Conservation (phyloP, 768 basidiomycete species). For the Antrodiella citrinella region DNA sequence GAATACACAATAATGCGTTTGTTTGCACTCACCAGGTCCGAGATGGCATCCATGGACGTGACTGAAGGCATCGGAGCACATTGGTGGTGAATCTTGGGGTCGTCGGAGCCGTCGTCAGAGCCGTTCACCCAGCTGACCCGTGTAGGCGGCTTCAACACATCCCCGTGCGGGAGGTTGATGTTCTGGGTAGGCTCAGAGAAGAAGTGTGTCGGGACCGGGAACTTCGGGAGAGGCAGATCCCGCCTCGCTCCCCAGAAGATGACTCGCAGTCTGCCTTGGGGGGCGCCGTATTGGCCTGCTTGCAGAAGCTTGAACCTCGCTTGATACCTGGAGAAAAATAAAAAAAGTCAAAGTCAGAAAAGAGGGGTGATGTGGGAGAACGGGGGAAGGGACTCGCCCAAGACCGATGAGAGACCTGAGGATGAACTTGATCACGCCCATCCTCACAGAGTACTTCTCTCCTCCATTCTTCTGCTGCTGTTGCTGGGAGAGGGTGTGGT, state of each 20-base stretch:
- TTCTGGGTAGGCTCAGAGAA: constrained; percentile 27
- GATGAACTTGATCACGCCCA: constrained; percentile 62
- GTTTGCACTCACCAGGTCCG: constrained; percentile 51
- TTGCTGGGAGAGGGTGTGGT: constrained; percentile 36
- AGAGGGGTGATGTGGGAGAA: constrained; percentile 1
- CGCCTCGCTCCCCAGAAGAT: constrained; percentile 62
- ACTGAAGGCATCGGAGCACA: constrained; percentile 52
- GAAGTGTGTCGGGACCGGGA: constrained; percentile 58
- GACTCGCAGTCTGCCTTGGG: constrained; percentile 58
- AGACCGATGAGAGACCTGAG: constrained; percentile 49
- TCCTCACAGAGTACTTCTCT: constrained; percentile 32
- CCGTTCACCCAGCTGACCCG: constrained; percentile 16
- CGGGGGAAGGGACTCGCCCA: constrained; percentile 37
- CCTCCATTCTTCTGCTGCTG: constrained; percentile 25
- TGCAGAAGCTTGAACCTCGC: constrained; percentile 57
- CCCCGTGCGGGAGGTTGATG: constrained; percentile 37
- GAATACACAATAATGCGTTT: too few relatives aligned
- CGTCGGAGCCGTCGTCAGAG: neutral
- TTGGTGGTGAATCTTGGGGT: constrained; percentile 5
- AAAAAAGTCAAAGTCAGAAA: constrained; percentile 5
- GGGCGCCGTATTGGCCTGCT: constrained; percentile 64
- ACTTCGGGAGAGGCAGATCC: constrained; percentile 48
- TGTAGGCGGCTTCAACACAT: constrained; percentile 32
- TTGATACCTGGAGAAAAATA: constrained; percentile 53
- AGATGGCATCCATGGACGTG: constrained; percentile 57